Base-by-base conservation (phyloP, 441 rosid species). In the Croton setiger region DNA sequence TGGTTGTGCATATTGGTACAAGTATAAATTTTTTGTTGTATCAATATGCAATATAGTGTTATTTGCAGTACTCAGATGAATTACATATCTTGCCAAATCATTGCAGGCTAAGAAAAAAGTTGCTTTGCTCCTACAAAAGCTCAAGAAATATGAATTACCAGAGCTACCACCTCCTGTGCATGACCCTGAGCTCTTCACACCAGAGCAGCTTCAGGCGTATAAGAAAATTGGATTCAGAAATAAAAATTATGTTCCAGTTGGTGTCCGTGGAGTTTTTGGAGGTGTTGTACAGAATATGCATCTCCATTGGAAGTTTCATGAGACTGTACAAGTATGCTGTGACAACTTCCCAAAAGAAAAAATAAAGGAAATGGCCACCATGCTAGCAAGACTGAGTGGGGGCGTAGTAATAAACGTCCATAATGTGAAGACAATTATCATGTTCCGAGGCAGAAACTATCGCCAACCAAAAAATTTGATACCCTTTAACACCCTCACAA, bases 241-340 rank as follows among this genome's bases (percentile, higher is more conserved):
- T 72, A 95, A 84, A 73, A 92, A 95, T 66, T 95, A 95, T 71
- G 98, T 92, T 31, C 98, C 98, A 44, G 98, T 95, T 54, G 99
- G 99, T 83, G 94, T 92, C 58, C 92, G 99, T 72, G 99, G 99
- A 62, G 98, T 95, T 72, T 95, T 95, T 79, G 98, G 99, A 70
- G 99, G 99, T 66, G 98, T 92, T 41, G 98, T 95, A 7, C 99
- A 95, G 70, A 95, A 95, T 78, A 90, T 95, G 98, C 99, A 95
- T 85, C 83, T 95, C 71, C 99, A 95, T 63, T 95, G 98, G 99
- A 95, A 94, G 85, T 94, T 94, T 85, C 99, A 94, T 63, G 98
- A 94, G 86, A 94, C 99, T 0, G 97, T 94, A 54, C 98, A 92
- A 81, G 97, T 92, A 67, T 88, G 93, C 54, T 92, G 98, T 58